Evolutionary conservation across 257 asterid genomes (phyloP), one percentile per base, ranked within the genome.

Genomic region (Handroanthus guayacan): DNA sequence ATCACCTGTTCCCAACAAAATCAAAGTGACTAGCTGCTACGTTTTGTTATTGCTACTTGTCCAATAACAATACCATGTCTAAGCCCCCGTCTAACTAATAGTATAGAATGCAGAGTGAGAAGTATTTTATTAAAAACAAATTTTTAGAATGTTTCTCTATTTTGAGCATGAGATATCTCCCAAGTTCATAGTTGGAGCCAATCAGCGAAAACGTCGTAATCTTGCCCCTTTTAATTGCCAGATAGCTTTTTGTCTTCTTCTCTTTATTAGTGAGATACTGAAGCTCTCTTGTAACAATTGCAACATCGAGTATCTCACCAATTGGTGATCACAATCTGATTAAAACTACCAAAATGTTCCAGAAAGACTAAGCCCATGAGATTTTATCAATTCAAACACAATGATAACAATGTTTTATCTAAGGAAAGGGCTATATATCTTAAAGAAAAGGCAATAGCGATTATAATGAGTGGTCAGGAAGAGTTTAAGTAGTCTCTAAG

Each of bases 1-100:
- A 62, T 41, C 38, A 48, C 65, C 66, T 68, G 69, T 16, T 65
- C 67, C 52, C 52, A 14, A 60, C 18, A 16, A 48, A 14, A 67
- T 50, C 14, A 18, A 63, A 38, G 37, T 65, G n/a, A 7, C 48
- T 64, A 12, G 36, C 12, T 5, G 66, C 69, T 45, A 61, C 48
- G 36, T 34, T 7, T 60, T 18, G 68, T 1, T 62, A 37, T 50
- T 43, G 25, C 25, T 50, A 55, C 37, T 48, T 41, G 62, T 66
- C 56, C 8, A 44, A 11, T 36, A 61, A 37, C 70, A 58, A 51
- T 6, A 57, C 64, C 16, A 70, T 14, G 20, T 36, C 18, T 63
- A 65, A 67, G 47, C 75, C 44, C 36, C 44, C 36, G 68, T 52
- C 52, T 48, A 25, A 14, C 17, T 56, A 50, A 51, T 11, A 54